Evolutionary conservation across 352 stramenopile genomes (phyloP), one percentile per base, ranked within the genome.

Genomic region (Globisporangium parvum): DNA sequence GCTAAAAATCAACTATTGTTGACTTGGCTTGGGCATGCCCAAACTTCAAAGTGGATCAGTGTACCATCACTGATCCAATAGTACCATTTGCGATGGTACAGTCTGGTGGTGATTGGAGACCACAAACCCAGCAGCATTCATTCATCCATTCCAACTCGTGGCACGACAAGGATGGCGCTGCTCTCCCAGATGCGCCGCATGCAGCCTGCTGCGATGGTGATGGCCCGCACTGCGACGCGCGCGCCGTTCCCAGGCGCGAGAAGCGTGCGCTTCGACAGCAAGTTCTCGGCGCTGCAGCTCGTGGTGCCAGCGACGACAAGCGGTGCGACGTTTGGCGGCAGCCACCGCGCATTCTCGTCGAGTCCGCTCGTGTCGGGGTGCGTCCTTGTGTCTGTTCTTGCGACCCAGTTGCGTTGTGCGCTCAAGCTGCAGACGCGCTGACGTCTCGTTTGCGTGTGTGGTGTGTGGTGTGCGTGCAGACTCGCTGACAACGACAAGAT

Each of bases 261-360:
- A 51, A 47, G 46, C 41, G 23, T 81, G 59, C 64, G 63, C 56
- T 78, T 84, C 56, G 53, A 75, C 49, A 62, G 59, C 48, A 80
- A 79, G 44, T 35, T 82, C 58, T 53, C 69, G 35, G 63, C 67
- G 20, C 60, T 85, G 50, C 77, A 86, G 57, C 60, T 79, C 21
- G 70, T 78, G n/a, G 39, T 39, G 46, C 54, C 54, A 44, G 35
- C 24, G 23, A 67, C 75, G 40, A 65, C 17, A 5, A 47, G n/a
- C 8, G 49, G 59, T 51, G 62, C 75, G 23, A 62, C 41, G 11
- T 80, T 82, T 52, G 68, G 71, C 50, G 58, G 72, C 24, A 57
- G 49, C 42, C 57, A 52, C 35, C 75, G 80, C 40, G 75, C 68
- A 26, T 88, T 88, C 72, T 91, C 80, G 17, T 87, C 80, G 41